Conservation (phyloP, 306 rosid genomes). For the Acmispon strigosus region DNA sequence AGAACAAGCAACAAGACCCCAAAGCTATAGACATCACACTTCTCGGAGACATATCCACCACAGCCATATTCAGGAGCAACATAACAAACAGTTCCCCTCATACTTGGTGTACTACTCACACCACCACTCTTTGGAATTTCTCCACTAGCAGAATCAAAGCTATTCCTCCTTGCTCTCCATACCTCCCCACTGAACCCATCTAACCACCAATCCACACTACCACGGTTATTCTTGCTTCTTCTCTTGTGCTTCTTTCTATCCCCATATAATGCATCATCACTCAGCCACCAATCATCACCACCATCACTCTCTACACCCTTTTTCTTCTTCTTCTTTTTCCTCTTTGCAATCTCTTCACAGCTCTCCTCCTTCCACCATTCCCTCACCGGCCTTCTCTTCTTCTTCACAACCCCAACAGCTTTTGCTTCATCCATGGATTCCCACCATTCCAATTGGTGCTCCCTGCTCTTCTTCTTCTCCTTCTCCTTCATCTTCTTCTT, state of each 20-base stretch:
- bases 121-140: slow-evolving; percentile 86
- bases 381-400: slow-evolving; percentile 69
- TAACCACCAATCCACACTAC: slow-evolving; percentile 78
- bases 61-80: slow-evolving; percentile 87
- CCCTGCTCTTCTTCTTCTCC: slow-evolving; percentile 49
- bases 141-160: slow-evolving; percentile 62
- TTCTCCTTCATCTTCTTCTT: slow-evolving; percentile 44
- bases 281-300: slow-evolving; percentile 52
- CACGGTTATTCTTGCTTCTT: slow-evolving; percentile 44
- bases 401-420: slow-evolving; percentile 26
- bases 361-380: slow-evolving; percentile 98
- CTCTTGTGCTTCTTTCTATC: slow-evolving; percentile 51
- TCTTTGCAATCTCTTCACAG: slow-evolving; percentile 57
- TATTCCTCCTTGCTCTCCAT: slow-evolving; percentile 48
- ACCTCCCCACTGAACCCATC: slow-evolving; percentile 72
- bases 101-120: slow-evolving; percentile 91
- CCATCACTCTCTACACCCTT: slow-evolving; percentile 30
- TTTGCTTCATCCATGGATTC: slow-evolving; percentile 70
- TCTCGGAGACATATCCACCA: slow-evolving; percentile 74
- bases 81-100: slow-evolving; percentile 94
- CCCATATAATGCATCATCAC: slow-evolving; percentile 47
- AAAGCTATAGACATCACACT: slow-evolving; percentile 86
- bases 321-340: slow-evolving; percentile 47
- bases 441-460: slow-evolving; percentile 86
- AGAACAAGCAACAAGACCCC: slow-evolving; percentile 79